phyloP scores from a whole-genome alignment of 192 early-diverging fungal genomes.

The Piromyces sp. region DNA sequence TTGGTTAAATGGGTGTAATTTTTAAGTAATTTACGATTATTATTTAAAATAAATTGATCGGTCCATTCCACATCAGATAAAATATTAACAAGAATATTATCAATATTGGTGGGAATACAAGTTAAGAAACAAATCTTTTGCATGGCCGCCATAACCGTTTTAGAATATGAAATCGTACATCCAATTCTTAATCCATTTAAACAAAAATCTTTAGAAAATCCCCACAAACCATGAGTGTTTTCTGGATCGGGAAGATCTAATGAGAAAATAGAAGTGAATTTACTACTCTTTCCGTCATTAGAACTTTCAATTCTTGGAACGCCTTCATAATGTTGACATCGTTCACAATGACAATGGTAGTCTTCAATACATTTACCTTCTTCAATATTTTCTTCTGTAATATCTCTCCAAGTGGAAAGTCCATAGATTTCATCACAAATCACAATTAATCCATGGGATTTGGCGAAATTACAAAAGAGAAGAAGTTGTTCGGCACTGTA shows the following conservation, averaged over 20 bases:
- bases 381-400: too few relatives aligned
- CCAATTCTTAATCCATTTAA: slow-evolving; percentile 5
- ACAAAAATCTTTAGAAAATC: slow-evolving; percentile 71
- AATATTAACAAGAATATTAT: slow-evolving; percentile 32
- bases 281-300: slow-evolving; percentile 4
- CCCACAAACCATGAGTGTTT: slow-evolving; percentile 48
- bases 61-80: slow-evolving; percentile 34
- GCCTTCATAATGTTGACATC: too few relatives aligned
- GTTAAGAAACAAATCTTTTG: slow-evolving; percentile 22
- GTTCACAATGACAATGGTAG: too few relatives aligned
- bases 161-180: neutral
- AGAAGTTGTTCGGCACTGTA: slow-evolving; percentile 30
- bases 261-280: slow-evolving; percentile 46
- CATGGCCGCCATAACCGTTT: neutral
- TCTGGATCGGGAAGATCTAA: slow-evolving; percentile 39
- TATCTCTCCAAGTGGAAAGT: slow-evolving; percentile 29
- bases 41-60: slow-evolving; percentile 35
- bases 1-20: slow-evolving; percentile 20
- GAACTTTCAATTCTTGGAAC: too few relatives aligned
- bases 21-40: slow-evolving; percentile 30
- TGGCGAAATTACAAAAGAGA: slow-evolving; percentile 43
- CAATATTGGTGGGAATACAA: slow-evolving; percentile 36
- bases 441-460: slow-evolving; percentile 36
- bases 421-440: slow-evolving; percentile 73
- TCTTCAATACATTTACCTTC: too few relatives aligned